Evolutionary conservation across 73 alveolate genomes (phyloP).

Genomic region (Tetrahymena thermophila): DNA sequence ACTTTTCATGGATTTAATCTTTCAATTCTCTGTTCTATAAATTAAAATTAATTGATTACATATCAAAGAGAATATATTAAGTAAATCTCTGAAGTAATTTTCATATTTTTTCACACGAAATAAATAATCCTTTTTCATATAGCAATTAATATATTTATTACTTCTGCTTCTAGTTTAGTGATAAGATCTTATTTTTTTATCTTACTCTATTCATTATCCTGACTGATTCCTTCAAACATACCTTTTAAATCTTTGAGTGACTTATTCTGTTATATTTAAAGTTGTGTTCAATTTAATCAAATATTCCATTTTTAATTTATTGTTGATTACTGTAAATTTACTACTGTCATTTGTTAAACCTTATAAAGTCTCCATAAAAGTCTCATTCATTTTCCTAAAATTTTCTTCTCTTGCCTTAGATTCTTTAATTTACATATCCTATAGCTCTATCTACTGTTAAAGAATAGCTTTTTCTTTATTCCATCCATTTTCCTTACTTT

Average conservation of each 20-base stretch:
- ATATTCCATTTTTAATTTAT: not conserved
- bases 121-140: too few species aligned
- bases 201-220: not conserved
- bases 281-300: not conserved
- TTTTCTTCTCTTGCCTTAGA: constrained; percentile 36
- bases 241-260: not conserved
- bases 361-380: constrained; percentile 6
- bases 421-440: constrained; percentile 28
- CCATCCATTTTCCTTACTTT: constrained; percentile 22
- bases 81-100: too few species aligned
- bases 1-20: not conserved
- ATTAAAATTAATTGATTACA: too few species aligned
- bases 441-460: constrained; percentile 5
- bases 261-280: not conserved
- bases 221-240: not conserved
- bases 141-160: not conserved
- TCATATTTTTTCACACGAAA: too few species aligned
- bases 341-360: constrained; percentile 4
- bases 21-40: not conserved
- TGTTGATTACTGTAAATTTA: not conserved
- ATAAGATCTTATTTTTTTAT: not conserved
- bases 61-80: not conserved
- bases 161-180: not conserved
- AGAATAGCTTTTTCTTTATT: constrained; percentile 33
- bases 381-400: constrained; percentile 39